These are phyloP conservation scores for Myxozyma vanderwaltii DNA, from an alignment of 805 yeast genomes.

Conservation along the genomic window DNA sequence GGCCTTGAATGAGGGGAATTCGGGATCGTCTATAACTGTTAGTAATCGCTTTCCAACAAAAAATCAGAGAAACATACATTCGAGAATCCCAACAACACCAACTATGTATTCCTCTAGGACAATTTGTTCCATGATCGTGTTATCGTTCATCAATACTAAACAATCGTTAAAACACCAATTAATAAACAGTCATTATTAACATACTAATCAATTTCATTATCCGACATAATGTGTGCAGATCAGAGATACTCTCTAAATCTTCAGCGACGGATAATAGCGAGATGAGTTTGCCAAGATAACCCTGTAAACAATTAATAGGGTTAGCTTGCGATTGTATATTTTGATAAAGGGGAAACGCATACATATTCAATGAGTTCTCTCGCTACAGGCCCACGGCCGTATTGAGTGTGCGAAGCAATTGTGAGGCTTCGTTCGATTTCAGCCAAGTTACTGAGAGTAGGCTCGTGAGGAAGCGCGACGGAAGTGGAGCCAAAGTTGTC, in stretches of 20 bases:
- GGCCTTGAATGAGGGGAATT: constrained; percentile 76
- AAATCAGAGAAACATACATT: constrained; percentile 44
- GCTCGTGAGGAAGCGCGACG: constrained; percentile 63
- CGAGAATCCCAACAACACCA: constrained; percentile 77
- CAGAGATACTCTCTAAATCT: constrained; percentile 51
- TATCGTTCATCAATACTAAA: constrained; percentile 66
- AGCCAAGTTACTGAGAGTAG: constrained; percentile 54
- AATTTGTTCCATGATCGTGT: constrained; percentile 58
- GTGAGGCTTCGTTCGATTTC: constrained; percentile 59
- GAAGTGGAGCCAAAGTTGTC: constrained; percentile 79
- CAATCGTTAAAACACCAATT: too few relatives aligned
- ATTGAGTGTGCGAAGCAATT: constrained; percentile 63
- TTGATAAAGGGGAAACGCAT: neutral
- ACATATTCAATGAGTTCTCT: constrained; percentile 54
- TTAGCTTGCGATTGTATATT: neutral
- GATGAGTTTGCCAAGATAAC: constrained; percentile 57
- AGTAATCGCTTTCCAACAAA: neutral
- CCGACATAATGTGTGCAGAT: constrained; percentile 67
- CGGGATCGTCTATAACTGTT: constrained; percentile 64
- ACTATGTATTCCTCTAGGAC: constrained; percentile 54
- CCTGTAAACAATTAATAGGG: constrained; percentile 18
- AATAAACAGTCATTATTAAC: neutral
- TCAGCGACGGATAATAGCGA: constrained; percentile 61
- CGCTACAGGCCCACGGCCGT: constrained; percentile 62
- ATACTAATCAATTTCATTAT: constrained; percentile 61